Percentiles rank a stretch among this genome's conserved stretches.
Conservation (phyloP, 2,329 filamentous ascomycete species). For the Biscogniauxia marginata region DNA sequence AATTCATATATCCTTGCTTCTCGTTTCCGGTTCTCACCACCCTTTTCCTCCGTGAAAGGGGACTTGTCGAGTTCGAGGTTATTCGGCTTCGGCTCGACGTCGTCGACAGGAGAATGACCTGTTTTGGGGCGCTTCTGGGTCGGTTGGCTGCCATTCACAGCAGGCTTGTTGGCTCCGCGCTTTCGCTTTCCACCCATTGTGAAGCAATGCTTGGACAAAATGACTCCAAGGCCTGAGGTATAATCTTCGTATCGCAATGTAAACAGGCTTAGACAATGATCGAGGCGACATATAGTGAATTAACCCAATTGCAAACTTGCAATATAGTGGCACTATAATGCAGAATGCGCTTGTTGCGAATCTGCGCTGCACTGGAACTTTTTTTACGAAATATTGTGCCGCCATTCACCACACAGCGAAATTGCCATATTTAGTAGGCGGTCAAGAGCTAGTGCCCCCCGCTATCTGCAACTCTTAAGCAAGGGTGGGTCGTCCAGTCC, state of each 20-base stretch:
- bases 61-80: slow-evolving; percentile 37
- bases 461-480: background rate
- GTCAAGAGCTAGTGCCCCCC: slow-evolving; percentile 1
- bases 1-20: slow-evolving; percentile 61
- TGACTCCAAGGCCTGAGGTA: too few species aligned
- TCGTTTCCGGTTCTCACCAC: slow-evolving; percentile 53
- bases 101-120: slow-evolving; percentile 24
- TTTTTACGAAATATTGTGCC: slow-evolving; percentile 7
- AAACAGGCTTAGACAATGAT: too few species aligned
- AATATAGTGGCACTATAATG: too few species aligned
- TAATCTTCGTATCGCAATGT: too few species aligned
- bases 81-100: slow-evolving; percentile 17
- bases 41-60: slow-evolving; percentile 52
- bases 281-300: too few species aligned
- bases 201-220: too few species aligned
- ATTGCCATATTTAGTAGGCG: slow-evolving; percentile 5
- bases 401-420: background rate
- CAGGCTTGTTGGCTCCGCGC: slow-evolving; percentile 35
- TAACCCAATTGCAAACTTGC: too few species aligned
- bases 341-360: too few species aligned
- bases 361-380: background rate
- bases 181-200: slow-evolving; percentile 45
- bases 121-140: slow-evolving; percentile 39
- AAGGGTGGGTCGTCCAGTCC: background rate
- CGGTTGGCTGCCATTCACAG: slow-evolving; percentile 27